Percentiles rank a stretch among this genome's conserved stretches.
Conservation (phyloP, 2,329 filamentous ascomycete species). For the Colletotrichum australisinense region DNA sequence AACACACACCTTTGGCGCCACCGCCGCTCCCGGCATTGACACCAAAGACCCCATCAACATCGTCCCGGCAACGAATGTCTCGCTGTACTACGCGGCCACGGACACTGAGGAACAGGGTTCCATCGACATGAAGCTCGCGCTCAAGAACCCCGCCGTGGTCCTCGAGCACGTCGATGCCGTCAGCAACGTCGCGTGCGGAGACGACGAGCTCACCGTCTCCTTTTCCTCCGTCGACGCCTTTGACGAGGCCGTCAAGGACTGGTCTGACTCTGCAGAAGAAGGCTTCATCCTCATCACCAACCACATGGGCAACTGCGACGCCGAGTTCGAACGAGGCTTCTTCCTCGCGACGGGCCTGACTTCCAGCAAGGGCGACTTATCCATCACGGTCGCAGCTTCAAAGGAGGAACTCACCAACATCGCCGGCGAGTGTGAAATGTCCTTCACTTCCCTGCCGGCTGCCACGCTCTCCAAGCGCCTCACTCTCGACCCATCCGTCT, state of each 20-base stretch:
- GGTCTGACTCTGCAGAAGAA: conserved; percentile 24
- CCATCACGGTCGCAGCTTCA: conserved; percentile 45
- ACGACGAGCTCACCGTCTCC: conserved; percentile 35
- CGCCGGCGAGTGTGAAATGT: conserved; percentile 43
- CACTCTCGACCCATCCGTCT: conserved; percentile 40
- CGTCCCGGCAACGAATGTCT: conserved; percentile 36
- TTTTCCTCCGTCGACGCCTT: conserved; percentile 36
- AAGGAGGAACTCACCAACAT: conserved; percentile 47
- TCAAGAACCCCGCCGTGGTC: conserved; percentile 39
- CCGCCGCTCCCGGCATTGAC: conserved; percentile 24
- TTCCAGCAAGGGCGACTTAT: conserved; percentile 41
- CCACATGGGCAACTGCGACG: conserved; percentile 53
- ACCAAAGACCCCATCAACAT: conserved; percentile 36
- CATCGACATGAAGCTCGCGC: conserved; percentile 39
- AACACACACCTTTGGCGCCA: conserved; percentile 36
- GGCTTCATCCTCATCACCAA: conserved; percentile 55
- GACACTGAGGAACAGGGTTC: conserved; percentile 31
- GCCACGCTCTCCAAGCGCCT: conserved; percentile 40
- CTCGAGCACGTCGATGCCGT: conserved; percentile 38
- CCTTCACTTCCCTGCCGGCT: conserved; percentile 42
- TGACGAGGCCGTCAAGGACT: conserved; percentile 36
- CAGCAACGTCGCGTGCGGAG: conserved; percentile 27
- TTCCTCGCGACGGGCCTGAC: conserved; percentile 47
- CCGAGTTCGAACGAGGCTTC: conserved; percentile 52
- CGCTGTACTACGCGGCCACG: conserved; percentile 35